These are phyloP conservation scores for Penicillium sp. DNA, from an alignment of 2,329 filamentous ascomycete genomes.

Conservation along the genomic window DNA sequence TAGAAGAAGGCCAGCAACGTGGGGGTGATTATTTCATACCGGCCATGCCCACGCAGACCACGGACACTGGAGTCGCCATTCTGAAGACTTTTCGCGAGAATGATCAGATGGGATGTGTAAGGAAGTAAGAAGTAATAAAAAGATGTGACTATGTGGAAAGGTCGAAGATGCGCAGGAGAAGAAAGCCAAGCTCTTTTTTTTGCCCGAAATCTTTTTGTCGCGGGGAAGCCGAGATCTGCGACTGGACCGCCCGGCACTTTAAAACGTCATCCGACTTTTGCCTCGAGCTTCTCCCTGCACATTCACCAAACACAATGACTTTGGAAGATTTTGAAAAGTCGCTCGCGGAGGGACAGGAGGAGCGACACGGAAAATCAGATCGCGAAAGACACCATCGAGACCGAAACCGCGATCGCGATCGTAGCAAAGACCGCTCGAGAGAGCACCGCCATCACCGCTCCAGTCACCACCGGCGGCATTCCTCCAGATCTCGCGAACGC, in stretches of 20 bases:
- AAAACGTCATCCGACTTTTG: constrained; percentile 36
- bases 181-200: constrained; percentile 22
- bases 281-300: constrained; percentile 22
- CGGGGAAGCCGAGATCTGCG: constrained; percentile 31
- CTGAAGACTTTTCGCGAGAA: constrained; percentile 12
- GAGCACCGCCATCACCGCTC: constrained; percentile 33
- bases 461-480: constrained; percentile 46
- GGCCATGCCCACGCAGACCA: constrained; percentile 97
- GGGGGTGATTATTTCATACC: constrained; percentile 52
- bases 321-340: constrained; percentile 77
- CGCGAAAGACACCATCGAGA: constrained; percentile 36
- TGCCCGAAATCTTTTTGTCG: constrained; percentile 30
- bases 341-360: constrained; percentile 61
- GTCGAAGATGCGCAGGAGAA: constrained; percentile 7
- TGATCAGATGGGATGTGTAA: neutral
- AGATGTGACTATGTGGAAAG: neutral
- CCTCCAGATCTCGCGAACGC: constrained; percentile 40
- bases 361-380: constrained; percentile 40
- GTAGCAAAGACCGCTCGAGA: constrained; percentile 44
- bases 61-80: constrained; percentile 62
- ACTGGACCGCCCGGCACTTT: constrained; percentile 32
- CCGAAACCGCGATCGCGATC: constrained; percentile 36
- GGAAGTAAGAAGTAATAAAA: neutral
- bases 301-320: constrained; percentile 49
- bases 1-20: neutral